Evolutionary conservation across 2,329 filamentous ascomycete genomes (phyloP), one percentile per base, ranked within the genome.

Genomic region (Fusarium cicatricum): DNA sequence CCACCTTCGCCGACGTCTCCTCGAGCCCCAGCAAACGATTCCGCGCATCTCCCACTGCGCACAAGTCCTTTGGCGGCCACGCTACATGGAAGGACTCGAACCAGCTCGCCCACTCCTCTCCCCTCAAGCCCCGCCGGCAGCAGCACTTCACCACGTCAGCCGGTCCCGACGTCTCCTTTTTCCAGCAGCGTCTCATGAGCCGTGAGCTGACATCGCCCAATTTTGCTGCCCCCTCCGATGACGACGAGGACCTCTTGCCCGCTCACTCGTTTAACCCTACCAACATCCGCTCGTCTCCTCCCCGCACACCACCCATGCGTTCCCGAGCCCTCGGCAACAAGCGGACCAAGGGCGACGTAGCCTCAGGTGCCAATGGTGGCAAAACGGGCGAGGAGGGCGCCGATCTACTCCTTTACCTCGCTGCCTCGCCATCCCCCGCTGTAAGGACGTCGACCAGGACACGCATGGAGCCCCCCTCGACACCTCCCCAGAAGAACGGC

Each of bases 401-500:
- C 14, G 90, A 92, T 72, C 77, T 94, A 32, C 79, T 95, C 19
- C 80, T 94, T 33, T 97, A 94, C 73, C 85, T 98, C 14, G 93
- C 93, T 42, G 91, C 92, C 45, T 98, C 94, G 7, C 95, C 95
- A 1, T 96, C 92, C 0, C 92, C 92, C 1, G 92, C 91, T 40
- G 86, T 88, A 43, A 83, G 77, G 62, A 75, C 78, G 11, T 74
- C 75, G 4, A 71, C 58, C 58, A 70, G 60, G 59, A 68, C 55
- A 38, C 78, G 82, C 49, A 87, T 88, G 82, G 85, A 88, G 36
- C 86, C 88, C 21, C 89, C 89, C 1, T 90, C 88, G 11, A 93
- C 90, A n/a, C 90, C 90, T 29, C 90, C 90, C 5, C 86, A 87
- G 48, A 88, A 87, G 71, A 86, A 81, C 78, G 77, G 71, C 69